Conservation (phyloP, 1,139 yeast species). For the Yamadazyma dushanensis region DNA sequence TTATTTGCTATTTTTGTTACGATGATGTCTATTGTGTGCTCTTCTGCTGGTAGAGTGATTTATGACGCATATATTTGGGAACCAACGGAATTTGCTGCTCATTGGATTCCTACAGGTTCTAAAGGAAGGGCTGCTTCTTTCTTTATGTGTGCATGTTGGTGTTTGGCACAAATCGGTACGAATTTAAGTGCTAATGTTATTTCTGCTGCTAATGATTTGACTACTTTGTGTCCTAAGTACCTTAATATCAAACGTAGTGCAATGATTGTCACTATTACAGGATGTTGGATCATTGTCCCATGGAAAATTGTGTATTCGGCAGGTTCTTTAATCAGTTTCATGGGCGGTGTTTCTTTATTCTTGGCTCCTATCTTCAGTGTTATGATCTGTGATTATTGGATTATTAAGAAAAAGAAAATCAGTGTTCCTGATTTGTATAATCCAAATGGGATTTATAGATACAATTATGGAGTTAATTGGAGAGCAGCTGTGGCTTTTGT, state of each 20-base stretch:
- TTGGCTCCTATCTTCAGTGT: constrained; percentile 17
- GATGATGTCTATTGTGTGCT: constrained; percentile 16
- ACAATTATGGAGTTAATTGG: constrained; percentile 16
- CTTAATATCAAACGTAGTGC: constrained; percentile 55
- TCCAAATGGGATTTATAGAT: constrained; percentile 15
- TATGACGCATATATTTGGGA: constrained; percentile 17
- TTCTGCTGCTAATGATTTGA: constrained; percentile 54
- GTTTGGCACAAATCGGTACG: constrained; percentile 47
- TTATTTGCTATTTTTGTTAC: constrained; percentile 17
- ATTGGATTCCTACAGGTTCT: constrained; percentile 17
- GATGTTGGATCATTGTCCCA: constrained; percentile 37
- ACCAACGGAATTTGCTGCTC: constrained; percentile 14
- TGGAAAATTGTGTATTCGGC: constrained; percentile 25
- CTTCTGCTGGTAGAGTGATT: constrained; percentile 16
- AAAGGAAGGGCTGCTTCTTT: constrained; percentile 43
- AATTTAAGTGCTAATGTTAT: constrained; percentile 51
- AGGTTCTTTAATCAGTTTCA: constrained; percentile 15
- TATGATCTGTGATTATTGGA: constrained; percentile 18
- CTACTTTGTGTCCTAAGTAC: constrained; percentile 49
- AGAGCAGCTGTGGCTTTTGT: constrained; percentile 17
- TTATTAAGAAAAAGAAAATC: constrained; percentile 13
- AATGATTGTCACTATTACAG: constrained; percentile 34
- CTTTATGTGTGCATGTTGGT: constrained; percentile 45
- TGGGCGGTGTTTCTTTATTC: constrained; percentile 17
- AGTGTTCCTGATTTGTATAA: constrained; percentile 16